These are phyloP conservation scores for Leccinum barrowsii DNA, from an alignment of 768 basidiomycete genomes.

Conservation along the genomic window DNA sequence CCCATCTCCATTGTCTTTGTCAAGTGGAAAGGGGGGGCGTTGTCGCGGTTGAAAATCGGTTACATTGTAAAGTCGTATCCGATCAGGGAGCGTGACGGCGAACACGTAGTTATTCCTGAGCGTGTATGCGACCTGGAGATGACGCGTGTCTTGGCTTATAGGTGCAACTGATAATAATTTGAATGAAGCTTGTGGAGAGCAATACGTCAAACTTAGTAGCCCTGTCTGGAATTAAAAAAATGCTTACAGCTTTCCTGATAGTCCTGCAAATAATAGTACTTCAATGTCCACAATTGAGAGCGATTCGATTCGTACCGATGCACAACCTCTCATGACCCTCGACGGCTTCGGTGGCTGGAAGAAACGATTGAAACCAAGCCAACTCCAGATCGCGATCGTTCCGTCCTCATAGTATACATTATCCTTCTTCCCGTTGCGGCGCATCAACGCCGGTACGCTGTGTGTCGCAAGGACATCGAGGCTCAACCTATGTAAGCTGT, in stretches of 20 bases:
- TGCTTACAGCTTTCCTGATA: slow-evolving; percentile 71
- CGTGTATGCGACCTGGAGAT: slow-evolving; percentile 43
- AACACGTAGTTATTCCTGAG: slow-evolving; percentile 52
- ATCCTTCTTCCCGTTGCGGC: slow-evolving; percentile 21
- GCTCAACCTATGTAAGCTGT: slow-evolving; percentile 43
- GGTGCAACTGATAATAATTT: slow-evolving; percentile 51
- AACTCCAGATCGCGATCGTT: slow-evolving; percentile 59
- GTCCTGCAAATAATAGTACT: slow-evolving; percentile 44
- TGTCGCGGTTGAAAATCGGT: slow-evolving; percentile 42
- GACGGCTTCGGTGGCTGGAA: slow-evolving; percentile 42
- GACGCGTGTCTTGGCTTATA: slow-evolving; percentile 37
- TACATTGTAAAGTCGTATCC: slow-evolving; percentile 45
- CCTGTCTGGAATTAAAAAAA: background rate
- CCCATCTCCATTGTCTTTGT: slow-evolving; percentile 23
- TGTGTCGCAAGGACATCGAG: slow-evolving; percentile 54
- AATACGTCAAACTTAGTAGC: slow-evolving; percentile 1
- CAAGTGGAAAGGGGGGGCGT: slow-evolving; percentile 40
- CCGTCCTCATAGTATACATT: slow-evolving; percentile 40
- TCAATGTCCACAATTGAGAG: background rate
- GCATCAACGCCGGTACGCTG: slow-evolving; percentile 51
- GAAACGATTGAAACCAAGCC: slow-evolving; percentile 64
- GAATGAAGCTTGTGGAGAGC: slow-evolving; percentile 52
- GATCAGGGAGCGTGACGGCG: slow-evolving; percentile 39
- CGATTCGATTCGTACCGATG: slow-evolving; percentile 44
- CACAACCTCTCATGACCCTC: slow-evolving; percentile 50